Evolutionary conservation across 2,329 filamentous ascomycete species (phyloP), one percentile per base, ranked within the genome.

Genomic region (Sporothrix globosa): DNA sequence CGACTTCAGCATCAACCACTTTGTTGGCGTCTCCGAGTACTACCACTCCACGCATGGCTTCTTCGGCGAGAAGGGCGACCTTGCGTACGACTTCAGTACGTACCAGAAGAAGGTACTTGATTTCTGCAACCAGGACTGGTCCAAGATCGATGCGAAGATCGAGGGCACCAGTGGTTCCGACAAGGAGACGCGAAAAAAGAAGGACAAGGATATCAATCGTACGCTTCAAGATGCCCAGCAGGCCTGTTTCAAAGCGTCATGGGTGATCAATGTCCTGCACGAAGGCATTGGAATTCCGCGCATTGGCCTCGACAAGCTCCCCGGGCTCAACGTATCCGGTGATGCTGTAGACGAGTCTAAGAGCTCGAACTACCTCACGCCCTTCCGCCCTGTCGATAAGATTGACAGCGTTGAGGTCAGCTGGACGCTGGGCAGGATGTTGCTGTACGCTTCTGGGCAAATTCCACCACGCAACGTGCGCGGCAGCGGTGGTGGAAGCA

Each of bases 41-140:
- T 99, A 96, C 95, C 96, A 99, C 79, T 97, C 95, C 0, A 99
- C 96, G 0, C 96, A 99, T 76, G 93, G 96, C 69, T 90, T 98
- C 1, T 98, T 99, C 75, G 89, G 88, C 4, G 89, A 92, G 73
- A 86, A 87, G 72, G 90, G 92, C 50, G 92, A 93, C 75, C 90
- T 92, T 74, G 88, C 92, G 0, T 99, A 98, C 79, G 93, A 98
- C 76, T 92, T 97, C 75, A 87, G 90, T 72, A 93, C 91, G 0
- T 99, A 98, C 76, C 94, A 98, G 77, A 85, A 90, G 73, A 88
- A 91, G 48, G 96, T 98, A 4, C 86, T 90, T 72, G 87, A 92
- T 7, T 98, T 97, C 76, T 99, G 96, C 79, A 90, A 87, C 58
- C 89, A 90, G 75, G 88, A 93, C 69, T 99, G 96, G 96, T 82